These are phyloP conservation scores for Acanthamoeba castellanii DNA, from an alignment of 208 protist genomes.

Conservation along the genomic window DNA sequence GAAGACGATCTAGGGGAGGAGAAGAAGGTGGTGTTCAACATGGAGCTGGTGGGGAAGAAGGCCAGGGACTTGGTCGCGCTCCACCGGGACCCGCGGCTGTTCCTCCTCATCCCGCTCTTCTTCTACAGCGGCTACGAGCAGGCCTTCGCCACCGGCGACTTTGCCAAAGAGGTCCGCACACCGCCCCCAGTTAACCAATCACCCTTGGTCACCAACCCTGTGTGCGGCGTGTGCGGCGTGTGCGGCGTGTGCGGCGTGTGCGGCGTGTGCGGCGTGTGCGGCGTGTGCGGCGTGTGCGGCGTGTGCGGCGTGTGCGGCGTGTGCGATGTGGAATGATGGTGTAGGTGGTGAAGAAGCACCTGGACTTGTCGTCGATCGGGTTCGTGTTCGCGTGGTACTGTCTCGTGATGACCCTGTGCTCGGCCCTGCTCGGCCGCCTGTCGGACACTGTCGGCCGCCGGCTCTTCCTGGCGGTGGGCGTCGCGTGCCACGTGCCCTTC, in stretches of 20 bases:
- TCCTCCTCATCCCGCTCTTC: conserved; percentile 52
- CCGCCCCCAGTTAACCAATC: neutral
- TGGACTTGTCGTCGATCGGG: neutral
- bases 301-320: neutral
- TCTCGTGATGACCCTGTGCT: conserved; percentile 6
- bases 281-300: neutral
- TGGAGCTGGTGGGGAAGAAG: conserved; percentile 3
- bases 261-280: neutral
- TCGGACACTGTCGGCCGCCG: neutral
- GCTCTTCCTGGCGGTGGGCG: neutral
- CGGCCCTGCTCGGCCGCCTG: neutral
- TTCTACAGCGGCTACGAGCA: conserved; percentile 61
- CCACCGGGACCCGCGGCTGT: conserved; percentile 31
- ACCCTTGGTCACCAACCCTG: neutral
- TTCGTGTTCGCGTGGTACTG: conserved; percentile 37
- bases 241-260: neutral
- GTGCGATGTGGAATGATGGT: too few relatives aligned
- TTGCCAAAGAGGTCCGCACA: conserved; percentile 38
- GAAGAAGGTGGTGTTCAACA: neutral
- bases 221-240: neutral
- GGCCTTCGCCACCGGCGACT: conserved; percentile 43
- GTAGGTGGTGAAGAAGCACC: conserved; percentile 20
- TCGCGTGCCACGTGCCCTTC: conserved; percentile 36
- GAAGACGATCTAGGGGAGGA: neutral
- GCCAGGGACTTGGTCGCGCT: neutral